Conservation (phyloP, 306 rosid species). For the Vigna unguiculata region DNA sequence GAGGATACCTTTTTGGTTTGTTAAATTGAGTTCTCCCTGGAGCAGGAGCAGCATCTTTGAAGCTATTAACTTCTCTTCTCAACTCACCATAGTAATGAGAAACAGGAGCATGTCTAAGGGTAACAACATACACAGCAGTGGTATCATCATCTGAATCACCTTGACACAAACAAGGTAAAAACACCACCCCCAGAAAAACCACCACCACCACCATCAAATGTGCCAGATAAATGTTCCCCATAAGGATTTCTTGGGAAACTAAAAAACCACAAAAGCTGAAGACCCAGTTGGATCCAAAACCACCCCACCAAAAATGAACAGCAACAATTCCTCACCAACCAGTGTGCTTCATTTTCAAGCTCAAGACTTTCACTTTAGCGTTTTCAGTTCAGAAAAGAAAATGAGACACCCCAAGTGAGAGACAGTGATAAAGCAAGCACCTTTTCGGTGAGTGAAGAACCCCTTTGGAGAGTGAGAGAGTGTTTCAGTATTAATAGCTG, state of each 20-base stretch:
- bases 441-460: slow-evolving; percentile 51
- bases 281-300: slow-evolving; percentile 41
- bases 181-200: slow-evolving; percentile 57
- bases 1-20: slow-evolving; percentile 54
- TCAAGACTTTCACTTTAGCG: slow-evolving; percentile 34
- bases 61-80: slow-evolving; percentile 51
- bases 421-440: slow-evolving; percentile 50
- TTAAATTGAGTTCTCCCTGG: slow-evolving; percentile 66
- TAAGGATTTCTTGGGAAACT: slow-evolving; percentile 43
- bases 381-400: slow-evolving; percentile 31
- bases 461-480: slow-evolving; percentile 47
- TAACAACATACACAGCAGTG: slow-evolving; percentile 80
- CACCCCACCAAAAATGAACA: slow-evolving; percentile 28
- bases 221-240: slow-evolving; percentile 58
- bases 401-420: slow-evolving; percentile 39
- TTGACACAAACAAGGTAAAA: slow-evolving; percentile 56
- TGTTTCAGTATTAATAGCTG: slow-evolving; percentile 50
- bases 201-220: slow-evolving; percentile 52
- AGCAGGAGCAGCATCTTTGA: slow-evolving; percentile 55
- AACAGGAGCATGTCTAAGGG: slow-evolving; percentile 71
- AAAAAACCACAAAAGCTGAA: slow-evolving; percentile 29
- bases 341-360: slow-evolving; percentile 51
- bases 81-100: slow-evolving; percentile 64
- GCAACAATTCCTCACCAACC: slow-evolving; percentile 46
- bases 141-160: slow-evolving; percentile 58